These are phyloP conservation scores for Colletotrichum spaethianum DNA, from an alignment of 2,329 filamentous ascomycete genomes.

Conservation along the genomic window DNA sequence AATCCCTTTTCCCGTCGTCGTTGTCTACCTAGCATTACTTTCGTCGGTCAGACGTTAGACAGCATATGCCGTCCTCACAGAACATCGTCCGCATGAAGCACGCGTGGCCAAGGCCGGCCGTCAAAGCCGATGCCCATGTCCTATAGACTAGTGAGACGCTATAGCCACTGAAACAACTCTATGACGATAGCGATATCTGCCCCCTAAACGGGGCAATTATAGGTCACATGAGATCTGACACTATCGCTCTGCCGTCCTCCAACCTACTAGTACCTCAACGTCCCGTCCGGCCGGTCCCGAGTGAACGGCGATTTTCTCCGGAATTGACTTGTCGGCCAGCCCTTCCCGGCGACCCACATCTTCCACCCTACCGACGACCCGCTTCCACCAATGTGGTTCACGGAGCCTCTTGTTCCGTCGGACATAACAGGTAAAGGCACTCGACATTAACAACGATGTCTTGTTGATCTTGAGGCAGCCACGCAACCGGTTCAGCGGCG, in stretches of 20 bases:
- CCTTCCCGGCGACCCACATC: conserved; percentile 29
- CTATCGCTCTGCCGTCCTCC: conserved; percentile 10
- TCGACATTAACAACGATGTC: background rate
- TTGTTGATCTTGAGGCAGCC: background rate
- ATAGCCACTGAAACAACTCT: background rate
- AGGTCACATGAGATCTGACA: background rate
- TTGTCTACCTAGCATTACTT: background rate
- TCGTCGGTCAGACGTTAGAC: background rate
- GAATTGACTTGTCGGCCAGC: background rate
- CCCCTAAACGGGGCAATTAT: background rate
- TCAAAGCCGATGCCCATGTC: background rate
- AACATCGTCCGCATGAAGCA: background rate
- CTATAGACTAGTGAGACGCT: background rate
- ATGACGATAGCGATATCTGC: background rate
- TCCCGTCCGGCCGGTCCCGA: conserved; percentile 24
- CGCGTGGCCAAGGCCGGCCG: conserved; percentile 1
- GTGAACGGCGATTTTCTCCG: background rate
- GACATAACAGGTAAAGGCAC: background rate
- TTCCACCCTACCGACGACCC: conserved; percentile 1
- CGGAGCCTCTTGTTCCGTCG: conserved; percentile 33
- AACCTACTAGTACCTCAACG: background rate
- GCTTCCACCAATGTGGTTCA: conserved; percentile 15
- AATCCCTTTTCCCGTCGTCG: background rate
- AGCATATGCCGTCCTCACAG: background rate
- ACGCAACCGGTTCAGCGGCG: background rate